phyloP scores from a whole-genome alignment of 352 stramenopile genomes.

The Phytopythium cucurbitacearum region DNA sequence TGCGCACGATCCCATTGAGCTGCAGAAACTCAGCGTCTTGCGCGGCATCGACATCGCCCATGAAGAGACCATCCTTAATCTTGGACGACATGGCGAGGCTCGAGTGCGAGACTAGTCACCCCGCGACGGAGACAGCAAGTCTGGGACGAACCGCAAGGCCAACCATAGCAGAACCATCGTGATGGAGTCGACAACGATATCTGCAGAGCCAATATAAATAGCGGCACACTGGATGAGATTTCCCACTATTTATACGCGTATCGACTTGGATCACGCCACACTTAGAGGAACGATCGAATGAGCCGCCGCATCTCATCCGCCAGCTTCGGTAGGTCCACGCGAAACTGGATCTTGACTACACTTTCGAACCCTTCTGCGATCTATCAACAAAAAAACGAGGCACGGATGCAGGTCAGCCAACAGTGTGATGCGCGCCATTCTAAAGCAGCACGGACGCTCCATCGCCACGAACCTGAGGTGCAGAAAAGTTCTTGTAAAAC shows the following conservation, averaged over 20 bases:
- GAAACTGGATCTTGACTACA: constrained; percentile 68
- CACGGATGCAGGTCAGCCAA: background rate
- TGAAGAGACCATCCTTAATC: constrained; percentile 93
- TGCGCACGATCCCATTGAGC: constrained; percentile 90
- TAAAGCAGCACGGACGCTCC: background rate
- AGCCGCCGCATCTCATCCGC: constrained; percentile 29
- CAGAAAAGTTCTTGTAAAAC: constrained; percentile 80
- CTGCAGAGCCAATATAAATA: too few species aligned
- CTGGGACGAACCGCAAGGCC: too few species aligned
- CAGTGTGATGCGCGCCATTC: background rate
- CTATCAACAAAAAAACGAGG: constrained; percentile 16
- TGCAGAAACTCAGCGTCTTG: constrained; percentile 92
- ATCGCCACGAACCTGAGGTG: constrained; percentile 26
- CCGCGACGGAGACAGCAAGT: too few species aligned
- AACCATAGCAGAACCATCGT: too few species aligned
- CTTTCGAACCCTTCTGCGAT: constrained; percentile 67
- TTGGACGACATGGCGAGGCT: constrained; percentile 85
- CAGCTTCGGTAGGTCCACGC: constrained; percentile 29
- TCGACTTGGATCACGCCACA: too few species aligned
- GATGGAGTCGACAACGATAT: too few species aligned
- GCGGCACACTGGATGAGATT: too few species aligned
- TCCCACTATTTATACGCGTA: too few species aligned
- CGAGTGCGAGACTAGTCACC: background rate
- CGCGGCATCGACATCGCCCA: constrained; percentile 89
- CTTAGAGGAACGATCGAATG: constrained; percentile 58